These are phyloP conservation scores for Drosera capensis DNA, from an alignment of 148 eudicot species.

Conservation along the genomic window DNA sequence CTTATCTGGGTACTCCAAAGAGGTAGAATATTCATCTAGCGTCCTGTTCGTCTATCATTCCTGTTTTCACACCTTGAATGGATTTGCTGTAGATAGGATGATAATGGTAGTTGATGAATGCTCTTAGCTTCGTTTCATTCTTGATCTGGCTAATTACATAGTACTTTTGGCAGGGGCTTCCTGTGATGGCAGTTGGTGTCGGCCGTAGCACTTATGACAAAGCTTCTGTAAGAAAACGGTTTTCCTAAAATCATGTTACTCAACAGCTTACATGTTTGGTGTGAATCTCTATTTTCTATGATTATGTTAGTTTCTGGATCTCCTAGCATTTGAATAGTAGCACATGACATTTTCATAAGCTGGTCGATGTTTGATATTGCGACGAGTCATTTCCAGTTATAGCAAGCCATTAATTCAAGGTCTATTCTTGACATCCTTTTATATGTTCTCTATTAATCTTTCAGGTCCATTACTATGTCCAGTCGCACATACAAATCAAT, in stretches of 20 bases:
- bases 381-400: too few relatives aligned
- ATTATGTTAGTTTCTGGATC: too few relatives aligned
- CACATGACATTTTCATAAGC: too few relatives aligned
- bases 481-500: slow-evolving; percentile 94
- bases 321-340: too few relatives aligned
- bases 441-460: slow-evolving; percentile 6
- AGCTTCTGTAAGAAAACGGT: slow-evolving; percentile 74
- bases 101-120: too few relatives aligned
- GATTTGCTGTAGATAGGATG: background rate
- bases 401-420: too few relatives aligned
- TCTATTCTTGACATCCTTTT: background rate
- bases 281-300: too few relatives aligned
- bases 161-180: slow-evolving; percentile 48
- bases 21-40: slow-evolving; percentile 29
- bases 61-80: background rate
- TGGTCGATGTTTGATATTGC: too few relatives aligned
- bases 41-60: background rate
- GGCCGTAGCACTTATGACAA: slow-evolving; percentile 88
- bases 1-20: slow-evolving; percentile 74
- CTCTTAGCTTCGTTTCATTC: background rate
- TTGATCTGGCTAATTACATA: background rate
- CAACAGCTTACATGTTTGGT: too few relatives aligned
- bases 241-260: background rate
- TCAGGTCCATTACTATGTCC: slow-evolving; percentile 80
- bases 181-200: slow-evolving; percentile 81